A percentile compares a stretch with the other conserved stretches of the same genome.
Evolutionary conservation across 257 asterid species (phyloP).

Genomic region (Nemophila menziesii): DNA sequence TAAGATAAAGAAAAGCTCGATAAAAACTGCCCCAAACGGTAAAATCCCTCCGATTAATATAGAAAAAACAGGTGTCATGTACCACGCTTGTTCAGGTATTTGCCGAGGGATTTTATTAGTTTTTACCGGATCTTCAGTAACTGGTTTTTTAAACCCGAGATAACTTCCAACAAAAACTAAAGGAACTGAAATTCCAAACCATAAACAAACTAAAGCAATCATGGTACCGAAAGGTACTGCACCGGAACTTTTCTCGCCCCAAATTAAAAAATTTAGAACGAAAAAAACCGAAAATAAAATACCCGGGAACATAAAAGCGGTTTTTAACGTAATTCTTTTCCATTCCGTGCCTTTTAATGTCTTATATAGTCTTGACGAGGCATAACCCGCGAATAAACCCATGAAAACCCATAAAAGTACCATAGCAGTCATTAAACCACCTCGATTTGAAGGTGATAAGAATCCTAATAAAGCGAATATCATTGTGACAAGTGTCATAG

Average conservation of each 20-base stretch:
- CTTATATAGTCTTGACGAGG: conserved; percentile 71
- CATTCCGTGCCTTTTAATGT: conserved; percentile 77
- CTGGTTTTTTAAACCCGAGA: conserved; percentile 67
- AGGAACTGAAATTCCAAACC: conserved; percentile 90
- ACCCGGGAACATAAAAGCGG: conserved; percentile 87
- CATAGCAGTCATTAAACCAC: conserved; percentile 93
- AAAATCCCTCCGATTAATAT: conserved; percentile 79
- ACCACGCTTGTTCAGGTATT: conserved; percentile 85
- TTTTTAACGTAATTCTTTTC: conserved; percentile 71
- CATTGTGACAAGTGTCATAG: conserved; percentile 85
- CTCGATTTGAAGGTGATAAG: conserved; percentile 83
- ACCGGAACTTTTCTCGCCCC: conserved; percentile 88
- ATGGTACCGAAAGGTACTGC: conserved; percentile 81
- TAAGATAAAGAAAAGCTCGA: conserved; percentile 78
- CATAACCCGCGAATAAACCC: conserved; percentile 80
- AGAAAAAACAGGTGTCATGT: conserved; percentile 74
- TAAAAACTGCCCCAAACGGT: conserved; percentile 90
- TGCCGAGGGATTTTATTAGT: conserved; percentile 80
- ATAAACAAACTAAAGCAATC: conserved; percentile 72
- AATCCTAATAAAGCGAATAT: conserved; percentile 70
- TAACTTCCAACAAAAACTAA: conserved; percentile 76
- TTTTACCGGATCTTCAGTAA: conserved; percentile 72
- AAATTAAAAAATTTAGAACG: conserved; percentile 62
- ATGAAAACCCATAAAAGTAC: conserved; percentile 86
- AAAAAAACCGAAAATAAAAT: conserved; percentile 59